Evolutionary conservation across 768 basidiomycete species (phyloP), one percentile per base, ranked within the genome.

Genomic region (Leccinellum luteum): DNA sequence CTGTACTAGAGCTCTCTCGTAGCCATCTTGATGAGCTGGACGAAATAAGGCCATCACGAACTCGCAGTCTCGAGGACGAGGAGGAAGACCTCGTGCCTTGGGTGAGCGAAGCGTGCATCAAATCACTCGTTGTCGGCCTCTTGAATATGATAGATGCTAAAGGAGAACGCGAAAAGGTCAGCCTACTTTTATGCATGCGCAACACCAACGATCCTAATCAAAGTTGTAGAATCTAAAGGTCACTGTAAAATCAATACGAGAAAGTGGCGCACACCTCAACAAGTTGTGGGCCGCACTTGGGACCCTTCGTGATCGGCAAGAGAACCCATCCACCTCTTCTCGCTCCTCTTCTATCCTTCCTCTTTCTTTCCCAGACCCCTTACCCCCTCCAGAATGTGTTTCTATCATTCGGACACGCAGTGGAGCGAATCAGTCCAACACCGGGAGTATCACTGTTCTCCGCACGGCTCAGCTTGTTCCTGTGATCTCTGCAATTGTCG

Each of bases 91-190:
- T 76, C 25, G 64, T 75, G 17, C 74, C 73, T 1, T 90, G 89
- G 89, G 79, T 88, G 49, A 82, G 81, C 66, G 88, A 90, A 61
- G 68, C 76, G 1, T 88, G 87, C 59, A 70, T 83, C 32, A 88
- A 83, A 63, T 78, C 86, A 1, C 73, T 92, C 32, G 64, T 90
- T n/a, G 54, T 85, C 8, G 83, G 83, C 12, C 74, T 92, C 10
- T 72, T 92, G 48, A 79, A 79, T 10, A 66, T 87, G 53, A 66
- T 89, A 25, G 67, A 73, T 49, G 77, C 73, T 7, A 75, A 76
- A 55, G 78, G 78, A 52, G 75, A 76, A 34, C 74, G 76, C 14
- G 71, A 65, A 6, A 71, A 74, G 21, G 72, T 76, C 28, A 13
- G 35, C 34, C 13, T n/a, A 12, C 27, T 31, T 51, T 10, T 30